Percentiles rank a stretch among this genome's conserved stretches.
These are phyloP conservation scores for Penicillium fuscoglaucum DNA, from an alignment of 2,329 filamentous ascomycete genomes.

Conservation along the genomic window DNA sequence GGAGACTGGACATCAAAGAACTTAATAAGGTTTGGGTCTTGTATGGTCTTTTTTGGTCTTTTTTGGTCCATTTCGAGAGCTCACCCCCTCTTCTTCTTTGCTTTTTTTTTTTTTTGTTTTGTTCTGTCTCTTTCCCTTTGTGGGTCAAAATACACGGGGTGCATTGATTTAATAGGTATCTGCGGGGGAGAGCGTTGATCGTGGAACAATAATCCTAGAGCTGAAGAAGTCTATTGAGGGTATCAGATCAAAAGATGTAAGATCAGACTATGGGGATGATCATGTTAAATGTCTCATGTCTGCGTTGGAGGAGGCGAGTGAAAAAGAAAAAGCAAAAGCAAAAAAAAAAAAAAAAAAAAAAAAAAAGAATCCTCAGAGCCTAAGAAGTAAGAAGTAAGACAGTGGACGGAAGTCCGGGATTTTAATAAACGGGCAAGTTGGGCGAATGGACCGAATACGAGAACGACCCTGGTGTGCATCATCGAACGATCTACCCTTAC, in stretches of 20 bases:
- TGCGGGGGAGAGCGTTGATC: slow-evolving; percentile 1
- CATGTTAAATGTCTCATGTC: background rate
- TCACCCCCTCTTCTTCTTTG: background rate
- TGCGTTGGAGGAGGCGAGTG: background rate
- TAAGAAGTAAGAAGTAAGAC: background rate
- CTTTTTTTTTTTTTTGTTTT: background rate
- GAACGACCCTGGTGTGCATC: background rate
- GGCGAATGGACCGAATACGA: slow-evolving; percentile 6
- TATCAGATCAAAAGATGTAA: background rate
- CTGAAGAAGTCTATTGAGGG: background rate
- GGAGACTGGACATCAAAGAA: background rate
- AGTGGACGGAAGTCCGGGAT: background rate
- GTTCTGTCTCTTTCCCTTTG: background rate
- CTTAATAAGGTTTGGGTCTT: background rate
- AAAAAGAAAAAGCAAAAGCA: background rate
- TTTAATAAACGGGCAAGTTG: background rate
- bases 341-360: background rate
- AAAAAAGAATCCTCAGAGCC: background rate
- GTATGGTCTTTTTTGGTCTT: background rate
- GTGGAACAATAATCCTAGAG: background rate
- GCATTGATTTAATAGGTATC: background rate
- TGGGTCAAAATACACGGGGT: background rate
- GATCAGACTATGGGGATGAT: background rate
- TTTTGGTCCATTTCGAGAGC: background rate
- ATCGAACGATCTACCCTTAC: background rate